Evolutionary conservation across 208 protist species (phyloP).

Genomic region (Wallacemonas sp.): DNA sequence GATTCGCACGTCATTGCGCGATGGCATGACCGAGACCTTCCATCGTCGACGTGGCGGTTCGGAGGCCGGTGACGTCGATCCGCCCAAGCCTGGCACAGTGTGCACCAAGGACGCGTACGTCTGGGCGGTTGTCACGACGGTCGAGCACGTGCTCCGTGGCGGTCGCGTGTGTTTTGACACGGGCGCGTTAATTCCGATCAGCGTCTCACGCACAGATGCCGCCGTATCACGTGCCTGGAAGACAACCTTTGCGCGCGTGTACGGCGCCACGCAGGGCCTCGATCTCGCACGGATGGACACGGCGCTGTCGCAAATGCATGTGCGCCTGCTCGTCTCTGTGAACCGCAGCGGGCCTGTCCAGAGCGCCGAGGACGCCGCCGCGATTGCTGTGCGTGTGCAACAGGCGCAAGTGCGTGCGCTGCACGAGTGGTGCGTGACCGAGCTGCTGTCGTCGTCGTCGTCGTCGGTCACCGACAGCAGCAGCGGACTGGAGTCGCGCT

Average conservation of each 20-base stretch:
- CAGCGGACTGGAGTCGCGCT: not conserved
- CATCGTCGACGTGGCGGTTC: not conserved
- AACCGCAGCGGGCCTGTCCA: conserved; percentile 50
- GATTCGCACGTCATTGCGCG: conserved; percentile 83
- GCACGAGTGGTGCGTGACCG: conserved; percentile 30
- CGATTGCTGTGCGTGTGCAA: conserved; percentile 47
- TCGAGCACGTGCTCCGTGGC: conserved; percentile 63
- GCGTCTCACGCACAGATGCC: not conserved
- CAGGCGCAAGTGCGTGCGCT: conserved; percentile 46
- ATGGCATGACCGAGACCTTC: conserved; percentile 37
- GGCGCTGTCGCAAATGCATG: conserved; percentile 45
- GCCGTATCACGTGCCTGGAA: not conserved
- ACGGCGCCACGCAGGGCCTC: conserved; percentile 8
- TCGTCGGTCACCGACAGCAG: not conserved
- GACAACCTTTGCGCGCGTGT: conserved; percentile 24
- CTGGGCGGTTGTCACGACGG: conserved; percentile 48
- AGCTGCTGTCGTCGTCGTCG: no score
- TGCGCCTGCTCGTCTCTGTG: conserved; percentile 81
- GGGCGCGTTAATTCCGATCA: conserved; percentile 38
- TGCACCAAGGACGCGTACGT: conserved; percentile 55
- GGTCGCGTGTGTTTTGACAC: conserved; percentile 69
- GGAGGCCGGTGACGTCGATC: not conserved
- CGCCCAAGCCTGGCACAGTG: no score
- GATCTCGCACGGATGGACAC: conserved; percentile 7
- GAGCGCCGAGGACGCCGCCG: conserved; percentile 41